Evolutionary conservation across 768 basidiomycete genomes (phyloP), one percentile per base, ranked within the genome.

Genomic region (Gelatoporia subvermispora): DNA sequence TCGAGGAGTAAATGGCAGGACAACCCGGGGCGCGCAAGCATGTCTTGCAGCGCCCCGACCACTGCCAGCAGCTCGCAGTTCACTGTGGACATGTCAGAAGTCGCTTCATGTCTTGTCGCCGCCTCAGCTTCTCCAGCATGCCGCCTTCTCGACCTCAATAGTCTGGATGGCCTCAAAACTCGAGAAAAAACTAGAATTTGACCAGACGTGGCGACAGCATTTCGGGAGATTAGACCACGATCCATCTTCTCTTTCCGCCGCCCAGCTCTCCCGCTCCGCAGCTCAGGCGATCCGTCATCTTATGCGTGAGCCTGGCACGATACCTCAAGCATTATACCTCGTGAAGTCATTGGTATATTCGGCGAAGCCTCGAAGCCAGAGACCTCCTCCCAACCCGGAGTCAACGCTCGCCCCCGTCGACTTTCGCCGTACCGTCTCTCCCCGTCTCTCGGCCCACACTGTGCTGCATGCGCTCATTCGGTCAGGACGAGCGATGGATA

Each of bases 401-500:
- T 31, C 28, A 7, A 7, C 28, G 5, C 28, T 13, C 7, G 7
- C 28, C 5, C 69, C 70, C 1, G 68, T 81, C 45, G 64, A 72
- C 15, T 81, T 84, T 52, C 71, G 72, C 41, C 66, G 63, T 31
- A 63, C 72, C 1, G 65, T 85, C 9, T 76, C 86, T 21, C 75
- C 79, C 2, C 79, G 78, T 18, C 68, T 89, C 3, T 66, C 82
- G 16, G 75, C 79, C 0, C 87, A 90, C 55, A 68, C 72, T 22
- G 70, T 90, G 35, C 54, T 90, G 9, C 88, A 91, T 43, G 72
- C 75, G 24, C 70, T 88, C 35, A 59, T 89, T 18, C 80, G 83
- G 43, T 52, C 66, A 7, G 76, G 81, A 2, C 64, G 75, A 44
- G 50, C 66, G 1, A 60, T 70, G 44, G 72, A 76, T 41, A 85